A percentile compares a stretch with the other conserved stretches of the same genome.
Conservation (phyloP, 441 rosid genomes). For the Adansonia rubrostipa region DNA sequence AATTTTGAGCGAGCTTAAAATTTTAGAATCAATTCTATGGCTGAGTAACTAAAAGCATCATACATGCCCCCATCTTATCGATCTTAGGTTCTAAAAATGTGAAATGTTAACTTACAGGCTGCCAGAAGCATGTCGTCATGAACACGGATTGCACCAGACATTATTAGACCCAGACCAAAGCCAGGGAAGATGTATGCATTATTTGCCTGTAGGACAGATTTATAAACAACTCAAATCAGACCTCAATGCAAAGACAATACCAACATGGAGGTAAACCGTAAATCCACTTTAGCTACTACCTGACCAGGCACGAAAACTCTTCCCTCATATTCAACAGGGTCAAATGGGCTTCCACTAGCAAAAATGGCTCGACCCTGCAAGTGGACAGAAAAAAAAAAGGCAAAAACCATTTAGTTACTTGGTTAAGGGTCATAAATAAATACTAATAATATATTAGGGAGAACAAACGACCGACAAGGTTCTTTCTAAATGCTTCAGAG, state of each 20-base stretch:
- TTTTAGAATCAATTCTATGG: background rate
- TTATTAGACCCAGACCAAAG: conserved; percentile 79
- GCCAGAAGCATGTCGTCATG: conserved; percentile 88
- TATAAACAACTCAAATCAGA: conserved; percentile 15
- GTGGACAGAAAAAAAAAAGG: background rate
- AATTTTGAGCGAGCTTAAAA: background rate
- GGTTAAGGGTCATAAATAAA: background rate
- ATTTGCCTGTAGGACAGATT: conserved; percentile 58
- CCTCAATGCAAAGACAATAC: background rate
- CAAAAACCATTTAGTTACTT: conserved; percentile 3
- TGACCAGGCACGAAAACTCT: conserved; percentile 70
- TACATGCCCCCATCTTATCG: background rate
- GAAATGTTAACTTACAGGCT: conserved; percentile 50
- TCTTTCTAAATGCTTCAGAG: conserved; percentile 12
- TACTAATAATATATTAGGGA: background rate
- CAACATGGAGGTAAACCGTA: background rate
- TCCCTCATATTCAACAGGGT: conserved; percentile 63
- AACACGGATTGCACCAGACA: conserved; percentile 89
- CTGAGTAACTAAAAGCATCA: background rate
- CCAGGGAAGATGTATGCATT: conserved; percentile 96
- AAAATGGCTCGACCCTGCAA: conserved; percentile 81
- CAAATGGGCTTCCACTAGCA: conserved; percentile 87
- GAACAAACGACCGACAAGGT: background rate
- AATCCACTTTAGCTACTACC: conserved; percentile 36
- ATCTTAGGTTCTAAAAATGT: background rate